Base-by-base conservation (phyloP, 179 eudicot genomes). In the Nepenthes alata region DNA sequence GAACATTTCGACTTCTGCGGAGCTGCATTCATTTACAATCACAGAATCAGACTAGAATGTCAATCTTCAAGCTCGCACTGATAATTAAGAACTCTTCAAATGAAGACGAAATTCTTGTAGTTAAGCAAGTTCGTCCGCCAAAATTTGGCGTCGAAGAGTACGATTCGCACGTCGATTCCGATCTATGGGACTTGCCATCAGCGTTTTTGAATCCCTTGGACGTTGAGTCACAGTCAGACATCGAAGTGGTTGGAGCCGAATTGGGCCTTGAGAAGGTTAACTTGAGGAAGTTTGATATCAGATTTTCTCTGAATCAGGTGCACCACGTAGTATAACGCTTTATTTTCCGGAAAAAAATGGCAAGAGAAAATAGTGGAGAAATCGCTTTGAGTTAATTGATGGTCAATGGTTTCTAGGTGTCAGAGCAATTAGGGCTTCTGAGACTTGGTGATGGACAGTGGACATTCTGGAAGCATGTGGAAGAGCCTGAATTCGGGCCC, bases 401-500 rank as follows among this genome's bases (percentile, higher is more conserved):
- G 47, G 47, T 9, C 36, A 11, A 34, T 55, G 36, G 11, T 8
- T 38, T 63, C 61, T 69, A 91, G 98, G 84, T 84, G 49, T 78
- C 80, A 41, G 83, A 67, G 66, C 81, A 71, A 70, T 68, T 78
- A 47, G 95, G 89, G 72, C 60, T 78, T 58, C 78, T 55, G 70
- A 65, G 70, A 37, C 11, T 67, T 41, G 72, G 36, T 12, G 77
- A 66, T 52, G 71, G 59, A 45, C 72, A 71, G 55, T 89, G 91
- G 98, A 84, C 62, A 63, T 67, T 89, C 70, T 67, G 58, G 59
- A 89, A 86, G 80, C 82, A 63, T 60, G 74, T 78, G 57, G 83
- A 86, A 63, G 98, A 86, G 66, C 86, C 91, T 14, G 83, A 80
- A 47, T 91, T 91, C 64, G 98, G 98, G 16, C 98, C 98, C 0